Base-by-base conservation (phyloP, 2,329 filamentous ascomycete genomes). In the Ophiostoma sp. region DNA sequence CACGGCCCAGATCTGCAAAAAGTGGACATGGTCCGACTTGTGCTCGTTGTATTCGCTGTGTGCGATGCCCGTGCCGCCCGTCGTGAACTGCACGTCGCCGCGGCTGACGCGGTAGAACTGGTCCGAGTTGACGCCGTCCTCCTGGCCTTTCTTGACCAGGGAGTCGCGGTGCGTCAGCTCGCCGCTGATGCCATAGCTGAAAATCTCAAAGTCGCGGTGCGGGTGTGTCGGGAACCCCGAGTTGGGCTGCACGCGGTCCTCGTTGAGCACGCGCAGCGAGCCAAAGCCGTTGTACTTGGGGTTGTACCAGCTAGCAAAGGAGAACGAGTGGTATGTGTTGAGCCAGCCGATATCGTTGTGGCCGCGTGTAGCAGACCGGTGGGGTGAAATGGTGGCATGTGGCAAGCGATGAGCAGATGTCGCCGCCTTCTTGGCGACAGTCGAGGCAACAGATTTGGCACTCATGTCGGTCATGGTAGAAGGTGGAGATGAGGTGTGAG, bases 11-110 rank as follows among this genome's bases (percentile, higher is more conserved):
- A 96, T 96, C 78, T 96, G 92, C 45, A 96, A 80, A 75, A 96
- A 96, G 76, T 96, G 92, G 12, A 92, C 89, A 38, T 89, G 86
- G 62, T 91, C 85, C 14, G 83, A 79, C 67, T 80, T 76, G 76
- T 92, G 87, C 78, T 95, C 88, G 78, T 94, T 95, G 79, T 89
- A 87, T 79, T 96, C 92, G 7, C 87, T 90, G 77, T 96, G 92
- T 1, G 91, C 86, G 74, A 96, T 86, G 74, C 87, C 87, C 5
- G 87, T 92, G 67, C 92, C 92, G n/a, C 91, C 92, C 14, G 89
- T 93, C 9, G 92, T 96, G 78, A 96, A 96, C 75, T 96, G 92
- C 62, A 96, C 90, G 76, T 96, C 92, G 12, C 92, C 91, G 49
- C 91, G 83, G 74, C 85, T 85, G 82, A 96, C 89, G 45, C 86